Evolutionary conservation across 192 early-diverging fungal genomes (phyloP), one percentile per base, ranked within the genome.

Genomic region (Backusella mclennaniae): DNA sequence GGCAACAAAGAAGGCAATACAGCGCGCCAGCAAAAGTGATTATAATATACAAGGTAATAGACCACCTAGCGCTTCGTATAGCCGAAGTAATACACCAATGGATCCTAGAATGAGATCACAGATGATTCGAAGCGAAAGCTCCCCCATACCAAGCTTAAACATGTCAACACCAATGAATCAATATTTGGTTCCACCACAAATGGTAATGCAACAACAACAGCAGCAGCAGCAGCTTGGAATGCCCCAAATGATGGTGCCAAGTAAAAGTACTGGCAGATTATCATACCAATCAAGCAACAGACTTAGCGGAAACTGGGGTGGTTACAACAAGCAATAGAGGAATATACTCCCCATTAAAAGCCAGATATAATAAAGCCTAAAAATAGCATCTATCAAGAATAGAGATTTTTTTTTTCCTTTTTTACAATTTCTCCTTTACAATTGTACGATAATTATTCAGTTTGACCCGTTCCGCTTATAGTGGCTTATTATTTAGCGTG

Each of bases 51-150:
- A 73, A 21, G 29, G 35, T 21, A 67, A 33, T 67, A 39, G 67
- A 69, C 35, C 67, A 36, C n/a, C 67, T 69, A 69, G 67, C 35
- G 41, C 35, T 19, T 12, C 39, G 67, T 6, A 21, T 7, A 38
- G n/a, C 36, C 15, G 26, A 17, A 71, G 38, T 19, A 42, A 29
- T 52, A 33, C 31, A 9, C 21, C 33, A n/a, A 42, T 33, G 7
- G 73, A 53, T 41, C 53, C 23, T 52, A 78, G 26, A 26, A 73
- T 39, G 29, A 56, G 56, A 76, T 41, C 66, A 69, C 66, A 76
- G 23, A 76, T 76, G 67, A 52, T 69, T 35, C 71, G 77, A 46
- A 78, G 71, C 49, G 77, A 78, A 73, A 73, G 59, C 8, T 63
- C 56, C 12, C 52, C 71, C 35, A 42, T 73, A 23, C 70, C 71